Evolutionary conservation across 192 early-diverging fungal species (phyloP), one percentile per base, ranked within the genome.

Genomic region (Glomus cerebriforme): DNA sequence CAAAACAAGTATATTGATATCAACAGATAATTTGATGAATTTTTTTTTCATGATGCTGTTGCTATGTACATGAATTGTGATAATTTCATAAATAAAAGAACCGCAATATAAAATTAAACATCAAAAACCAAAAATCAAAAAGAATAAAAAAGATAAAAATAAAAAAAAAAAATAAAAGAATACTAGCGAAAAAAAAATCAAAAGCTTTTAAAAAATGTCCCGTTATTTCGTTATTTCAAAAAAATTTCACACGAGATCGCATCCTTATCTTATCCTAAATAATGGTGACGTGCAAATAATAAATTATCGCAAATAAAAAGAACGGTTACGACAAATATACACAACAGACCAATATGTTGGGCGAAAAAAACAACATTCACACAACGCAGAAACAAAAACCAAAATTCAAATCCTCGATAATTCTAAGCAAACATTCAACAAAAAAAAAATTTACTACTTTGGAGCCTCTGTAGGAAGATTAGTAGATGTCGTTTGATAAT

Each of bases 401-500:
- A 43, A 12, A 12, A 12, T 43, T 43, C 1, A 9, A 39, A 39
- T 39, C 37, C 9, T 7, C 9, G 37, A 43, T 12, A 43, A 12
- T 43, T 43, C 39, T 12, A 43, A 43, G 39, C 39, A 43, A 43
- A 43, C 39, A 43, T 4, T 19, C 47, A 54, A 54, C 13, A 54
- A 54, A 54, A 54, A 5, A 15, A 19, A 54, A 54, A 15, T 34
- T 73, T 26, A 54, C 43, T 58, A 24, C 19, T 76, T 76, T 43
- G 58, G 60, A 37, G 74, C 22, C 26, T 76, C 74, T 27, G 59
- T 26, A 34, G 29, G 60, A 24, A n/a, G 27, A 64, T n/a, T 60
- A 35, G 74, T 45, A 37, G 59, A 0, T 0, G 29, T 39, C 32
- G 58, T 60, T 76, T 76, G 74, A 64, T 76, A 76, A 39, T 1